Evolutionary conservation across 148 eudicot genomes (phyloP), one percentile per base, ranked within the genome.

Genomic region (Chenopodium album): DNA sequence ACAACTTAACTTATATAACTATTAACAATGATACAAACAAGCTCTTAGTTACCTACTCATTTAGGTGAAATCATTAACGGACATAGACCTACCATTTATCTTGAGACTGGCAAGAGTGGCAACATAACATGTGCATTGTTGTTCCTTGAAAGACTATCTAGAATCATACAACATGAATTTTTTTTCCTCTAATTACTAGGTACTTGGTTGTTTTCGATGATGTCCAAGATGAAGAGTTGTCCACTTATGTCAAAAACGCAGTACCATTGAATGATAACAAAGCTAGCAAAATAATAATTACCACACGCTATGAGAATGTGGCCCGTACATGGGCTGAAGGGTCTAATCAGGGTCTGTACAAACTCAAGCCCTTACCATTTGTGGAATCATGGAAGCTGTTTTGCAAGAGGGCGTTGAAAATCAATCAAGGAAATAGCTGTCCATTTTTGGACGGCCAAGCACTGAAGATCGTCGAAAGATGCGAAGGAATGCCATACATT

Each of bases 401-500:
- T 52, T 67, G 76, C 32, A 78, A 74, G 59, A 83, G 46, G 56
- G 17, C 82, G 3, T 83, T 79, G 23, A 34, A 59, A 50, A 67
- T 20, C 9, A 7, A 22, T 37, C 20, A 17, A 5, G 63, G 75
- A 34, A 47, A 47, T 47, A 31, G 10, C 1, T 74, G 82, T 54
- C 82, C 62, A 10, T 0, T 4, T 0, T 28, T 79, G 68, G 32
- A 65, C 0, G 69, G 17, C n/a, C 17, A 41, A 0, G 81, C 82
- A 1, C 34, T 6, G 4, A 78, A 70, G 56, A 69, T 88, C 7
- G 72, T 88, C n/a, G 46, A 70, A 65, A 84, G 76, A 78, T 88
- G 90, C 80, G 89, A 84, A 56, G 89, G 89, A 47, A 19, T 86
- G 31, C 91, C 91, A 2, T 75, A 37, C 13, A 87, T 82, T 56